Conservation (phyloP, 768 basidiomycete genomes). For the Imleria badia region DNA sequence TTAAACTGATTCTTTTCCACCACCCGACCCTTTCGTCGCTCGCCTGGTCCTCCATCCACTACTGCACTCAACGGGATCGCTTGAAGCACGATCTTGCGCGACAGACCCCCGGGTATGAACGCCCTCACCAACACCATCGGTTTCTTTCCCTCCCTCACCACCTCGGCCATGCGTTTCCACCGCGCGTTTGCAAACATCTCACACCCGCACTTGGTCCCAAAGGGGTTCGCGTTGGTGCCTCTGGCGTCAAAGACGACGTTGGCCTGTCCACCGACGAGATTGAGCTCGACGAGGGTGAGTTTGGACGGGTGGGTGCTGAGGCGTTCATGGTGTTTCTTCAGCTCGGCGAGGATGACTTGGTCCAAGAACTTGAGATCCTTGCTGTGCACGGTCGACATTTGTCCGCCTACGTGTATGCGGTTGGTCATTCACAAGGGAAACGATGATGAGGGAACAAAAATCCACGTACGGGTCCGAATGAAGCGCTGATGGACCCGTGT, state of each 20-base stretch:
- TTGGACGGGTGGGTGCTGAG: slow-evolving; percentile 15
- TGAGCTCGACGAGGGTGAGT: slow-evolving; percentile 26
- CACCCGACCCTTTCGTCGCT: neutral
- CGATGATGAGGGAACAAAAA: no score
- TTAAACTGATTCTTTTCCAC: slow-evolving; percentile 18
- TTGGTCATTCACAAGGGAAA: neutral
- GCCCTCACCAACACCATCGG: slow-evolving; percentile 26
- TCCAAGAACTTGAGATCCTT: slow-evolving; percentile 31
- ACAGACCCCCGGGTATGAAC: slow-evolving; percentile 26
- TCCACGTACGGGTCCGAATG: slow-evolving; percentile 16
- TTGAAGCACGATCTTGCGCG: slow-evolving; percentile 30
- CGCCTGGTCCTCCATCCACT: neutral
- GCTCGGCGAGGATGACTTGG: slow-evolving; percentile 24
- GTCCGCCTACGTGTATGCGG: slow-evolving; percentile 12
- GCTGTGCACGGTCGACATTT: slow-evolving; percentile 23
- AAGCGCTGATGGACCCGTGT: slow-evolving; percentile 20
- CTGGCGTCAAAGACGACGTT: slow-evolving; percentile 21
- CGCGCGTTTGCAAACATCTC: slow-evolving; percentile 22
- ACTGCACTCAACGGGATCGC: slow-evolving; percentile 24
- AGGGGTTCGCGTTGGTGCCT: slow-evolving; percentile 22
- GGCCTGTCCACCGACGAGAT: slow-evolving; percentile 15
- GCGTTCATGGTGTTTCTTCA: slow-evolving; percentile 18
- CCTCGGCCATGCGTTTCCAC: slow-evolving; percentile 25
- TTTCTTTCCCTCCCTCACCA: slow-evolving; percentile 9
- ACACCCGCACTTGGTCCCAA: slow-evolving; percentile 25